Conservation (phyloP, 2,329 filamentous ascomycete species). For the Alternaria alternata region DNA sequence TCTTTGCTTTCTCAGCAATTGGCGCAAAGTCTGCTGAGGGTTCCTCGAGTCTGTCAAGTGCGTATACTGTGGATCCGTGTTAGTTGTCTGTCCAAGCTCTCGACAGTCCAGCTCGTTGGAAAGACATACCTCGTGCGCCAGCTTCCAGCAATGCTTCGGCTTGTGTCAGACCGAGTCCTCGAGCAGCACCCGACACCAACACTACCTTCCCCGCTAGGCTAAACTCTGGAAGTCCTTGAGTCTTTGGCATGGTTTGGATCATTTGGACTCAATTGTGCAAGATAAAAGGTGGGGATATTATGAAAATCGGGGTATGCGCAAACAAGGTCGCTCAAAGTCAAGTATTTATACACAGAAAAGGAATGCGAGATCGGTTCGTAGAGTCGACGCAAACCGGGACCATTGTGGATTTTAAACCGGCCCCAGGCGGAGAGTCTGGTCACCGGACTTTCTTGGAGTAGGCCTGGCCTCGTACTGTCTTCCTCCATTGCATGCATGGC, state of each 20-base stretch:
- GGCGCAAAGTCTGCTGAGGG: conserved; percentile 70
- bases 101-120: neutral
- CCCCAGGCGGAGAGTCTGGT: neutral
- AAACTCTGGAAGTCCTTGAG: conserved; percentile 71
- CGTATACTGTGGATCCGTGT: conserved; percentile 63
- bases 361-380: conserved; percentile 4
- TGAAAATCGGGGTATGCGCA: neutral
- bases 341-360: conserved; percentile 8
- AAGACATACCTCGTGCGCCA: conserved; percentile 67
- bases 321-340: neutral
- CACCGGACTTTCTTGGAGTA: conserved; percentile 11
- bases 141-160: conserved; percentile 78
- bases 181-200: conserved; percentile 74
- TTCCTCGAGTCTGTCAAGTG: conserved; percentile 67
- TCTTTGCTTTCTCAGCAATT: conserved; percentile 69
- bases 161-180: conserved; percentile 76
- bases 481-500: conserved; percentile 7
- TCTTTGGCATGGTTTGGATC: conserved; percentile 24
- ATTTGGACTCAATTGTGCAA: neutral
- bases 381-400: conserved; percentile 6
- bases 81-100: neutral
- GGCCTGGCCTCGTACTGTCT: conserved; percentile 12
- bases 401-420: conserved; percentile 18
- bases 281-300: neutral
- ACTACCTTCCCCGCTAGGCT: conserved; percentile 75